phyloP scores from a whole-genome alignment of 768 basidiomycete genomes.

The Amylocystis lapponica region DNA sequence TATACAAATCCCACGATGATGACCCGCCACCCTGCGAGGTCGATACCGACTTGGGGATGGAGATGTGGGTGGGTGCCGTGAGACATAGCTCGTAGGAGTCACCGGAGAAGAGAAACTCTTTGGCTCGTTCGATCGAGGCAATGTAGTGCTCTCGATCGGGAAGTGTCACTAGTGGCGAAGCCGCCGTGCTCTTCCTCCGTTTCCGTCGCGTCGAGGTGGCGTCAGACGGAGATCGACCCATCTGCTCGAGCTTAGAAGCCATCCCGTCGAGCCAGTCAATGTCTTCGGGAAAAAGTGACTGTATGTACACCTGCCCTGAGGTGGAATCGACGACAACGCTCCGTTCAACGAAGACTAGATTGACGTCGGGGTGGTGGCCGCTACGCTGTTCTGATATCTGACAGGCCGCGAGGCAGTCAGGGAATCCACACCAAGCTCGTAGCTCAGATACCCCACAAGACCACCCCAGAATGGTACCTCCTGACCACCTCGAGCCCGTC shows the following conservation, averaged over 20 bases:
- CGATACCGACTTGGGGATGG: constrained; percentile 32
- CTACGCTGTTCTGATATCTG: constrained; percentile 4
- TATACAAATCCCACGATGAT: constrained; percentile 73
- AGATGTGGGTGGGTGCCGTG: constrained; percentile 65
- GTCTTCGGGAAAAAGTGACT: constrained; percentile 59
- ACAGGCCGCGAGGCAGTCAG: constrained; percentile 40
- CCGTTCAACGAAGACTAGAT: constrained; percentile 72
- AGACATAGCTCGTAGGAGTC: constrained; percentile 94
- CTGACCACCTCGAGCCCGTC: constrained; percentile 41
- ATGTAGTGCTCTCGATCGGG: constrained; percentile 62
- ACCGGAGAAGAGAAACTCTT: constrained; percentile 72
- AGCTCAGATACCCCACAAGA: constrained; percentile 70
- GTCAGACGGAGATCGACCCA: constrained; percentile 9
- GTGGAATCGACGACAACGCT: constrained; percentile 63
- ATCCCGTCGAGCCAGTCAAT: constrained; percentile 53
- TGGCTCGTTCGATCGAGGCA: constrained; percentile 59
- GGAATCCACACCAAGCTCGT: constrained; percentile 66
- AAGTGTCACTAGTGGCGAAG: constrained; percentile 33
- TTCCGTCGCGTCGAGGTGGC: constrained; percentile 6
- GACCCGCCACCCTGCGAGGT: constrained; percentile 18
- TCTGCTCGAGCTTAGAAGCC: constrained; percentile 23
- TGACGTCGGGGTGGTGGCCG: constrained; percentile 57
- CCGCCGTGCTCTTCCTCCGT: constrained; percentile 15
- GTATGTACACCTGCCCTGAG: constrained; percentile 49
- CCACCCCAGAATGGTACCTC: constrained; percentile 83